Base-by-base conservation (phyloP, 1,139 yeast genomes). In the Tardiomyces digboiensis region DNA sequence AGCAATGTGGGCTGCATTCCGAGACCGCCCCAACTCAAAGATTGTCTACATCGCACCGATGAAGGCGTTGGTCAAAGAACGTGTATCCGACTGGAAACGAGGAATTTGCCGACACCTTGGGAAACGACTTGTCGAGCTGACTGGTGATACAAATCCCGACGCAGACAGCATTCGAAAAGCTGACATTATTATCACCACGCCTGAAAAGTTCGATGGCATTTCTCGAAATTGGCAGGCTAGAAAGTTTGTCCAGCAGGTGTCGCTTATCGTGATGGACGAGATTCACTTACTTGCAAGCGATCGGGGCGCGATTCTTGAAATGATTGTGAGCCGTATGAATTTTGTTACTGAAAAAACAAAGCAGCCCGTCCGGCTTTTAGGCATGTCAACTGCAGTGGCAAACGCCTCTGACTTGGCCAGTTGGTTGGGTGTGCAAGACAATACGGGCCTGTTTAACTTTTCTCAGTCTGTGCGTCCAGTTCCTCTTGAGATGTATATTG, bases 251-350 rank as follows among this genome's bases (percentile, higher is more conserved):
- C 95, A 88, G 59, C 80, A 86, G 49, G 83, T 93, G 1, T 86
- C 97, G 0, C 70, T 93, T 49, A 89, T 93, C 21, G 87, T 93
- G 36, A 89, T 93, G 97, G 99, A 93, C 70, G 98, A 93, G 67
- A 88, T 93, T 51, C 99, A 93, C 70, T 70, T 93, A 51, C 75
- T 93, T 54, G 98, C 98, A 2, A 85, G 96, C 68, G 98, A 91
- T 59, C 81, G 98, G 65, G 98, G 98, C 52, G 97, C 98, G 2
- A 89, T 91, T 65, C 71, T 93, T 58, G 99, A 93, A 60, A 91
- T 91, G 91, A 91, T 93, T 74, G 99, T 93, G 14, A 86, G 96
- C 67, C 85, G 99, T 66, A 86, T 93, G 96, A 89, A 91, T 59
- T 87, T 84, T 59, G 82, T 89, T 48, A 78, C 93, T 0, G 75